Conservation (phyloP, 768 basidiomycete genomes). For the Hirschioporus abietinus region DNA sequence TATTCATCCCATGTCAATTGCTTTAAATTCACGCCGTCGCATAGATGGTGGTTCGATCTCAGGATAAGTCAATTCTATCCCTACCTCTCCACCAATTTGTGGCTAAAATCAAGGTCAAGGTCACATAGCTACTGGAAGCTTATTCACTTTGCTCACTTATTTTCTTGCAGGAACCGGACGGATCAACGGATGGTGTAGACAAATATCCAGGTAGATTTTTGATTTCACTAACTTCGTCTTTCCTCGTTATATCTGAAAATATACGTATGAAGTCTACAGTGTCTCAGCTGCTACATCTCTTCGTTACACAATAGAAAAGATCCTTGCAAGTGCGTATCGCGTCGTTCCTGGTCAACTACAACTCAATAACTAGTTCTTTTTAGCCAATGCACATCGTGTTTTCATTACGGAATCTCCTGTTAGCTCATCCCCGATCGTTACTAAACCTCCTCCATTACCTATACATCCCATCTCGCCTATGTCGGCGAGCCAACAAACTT, state of each 20-base stretch:
- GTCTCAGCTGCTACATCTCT: slow-evolving; percentile 61
- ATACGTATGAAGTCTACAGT: slow-evolving; percentile 54
- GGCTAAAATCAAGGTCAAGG: slow-evolving; percentile 61
- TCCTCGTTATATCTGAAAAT: not conserved
- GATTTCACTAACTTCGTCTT: slow-evolving; percentile 7
- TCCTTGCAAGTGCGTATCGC: slow-evolving; percentile 65
- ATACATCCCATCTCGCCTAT: slow-evolving; percentile 2
- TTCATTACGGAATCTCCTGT: slow-evolving; percentile 57
- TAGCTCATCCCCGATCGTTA: not conserved
- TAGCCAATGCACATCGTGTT: slow-evolving; percentile 75
- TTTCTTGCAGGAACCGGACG: slow-evolving; percentile 51
- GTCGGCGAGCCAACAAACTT: slow-evolving; percentile 14
- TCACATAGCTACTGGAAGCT: not conserved
- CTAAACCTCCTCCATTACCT: not conserved
- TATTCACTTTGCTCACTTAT: slow-evolving; percentile 8
- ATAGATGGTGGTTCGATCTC: slow-evolving; percentile 73
- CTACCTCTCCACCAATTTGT: slow-evolving; percentile 68
- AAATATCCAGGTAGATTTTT: slow-evolving; percentile 59
- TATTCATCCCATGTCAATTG: not conserved
- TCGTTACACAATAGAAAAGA: slow-evolving; percentile 69
- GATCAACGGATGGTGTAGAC: slow-evolving; percentile 75
- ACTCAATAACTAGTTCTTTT: too few species aligned
- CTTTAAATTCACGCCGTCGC: not conserved
- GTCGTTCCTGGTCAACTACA: too few species aligned
- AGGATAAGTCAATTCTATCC: slow-evolving; percentile 72